Conservation (phyloP, 495 filamentous ascomycete species). For the Daldinia childiae region DNA sequence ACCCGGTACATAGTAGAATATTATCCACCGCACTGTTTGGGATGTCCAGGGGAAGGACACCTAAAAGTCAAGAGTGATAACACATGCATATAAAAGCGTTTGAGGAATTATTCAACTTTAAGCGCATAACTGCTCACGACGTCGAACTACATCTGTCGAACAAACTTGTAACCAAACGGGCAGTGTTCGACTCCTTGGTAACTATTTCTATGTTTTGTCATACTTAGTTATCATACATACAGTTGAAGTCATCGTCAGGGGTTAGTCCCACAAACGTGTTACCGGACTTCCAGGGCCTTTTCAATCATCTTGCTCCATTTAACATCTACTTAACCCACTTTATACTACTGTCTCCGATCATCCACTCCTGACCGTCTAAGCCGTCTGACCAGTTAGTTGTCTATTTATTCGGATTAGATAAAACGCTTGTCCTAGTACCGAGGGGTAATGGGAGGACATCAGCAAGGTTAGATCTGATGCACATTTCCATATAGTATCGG, state of each 20-base stretch:
- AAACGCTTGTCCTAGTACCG: conserved; percentile 7
- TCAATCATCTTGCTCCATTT: conserved; percentile 25
- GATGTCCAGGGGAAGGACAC: background rate
- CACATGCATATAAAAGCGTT: background rate
- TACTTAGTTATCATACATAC: conserved; percentile 4
- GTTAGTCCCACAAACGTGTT: conserved; percentile 25
- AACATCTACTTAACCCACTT: conserved; percentile 3
- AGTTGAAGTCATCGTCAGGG: conserved; percentile 37
- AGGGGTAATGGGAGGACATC: conserved; percentile 7
- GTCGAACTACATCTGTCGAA: background rate
- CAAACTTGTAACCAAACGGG: background rate
- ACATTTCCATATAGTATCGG: background rate
- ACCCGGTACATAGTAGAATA: background rate
- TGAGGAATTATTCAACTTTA: background rate
- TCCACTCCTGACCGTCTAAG: conserved; percentile 14
- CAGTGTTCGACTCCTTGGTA: background rate
- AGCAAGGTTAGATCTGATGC: conserved; percentile 4
- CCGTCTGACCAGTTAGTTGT: background rate
- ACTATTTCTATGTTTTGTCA: conserved; percentile 6
- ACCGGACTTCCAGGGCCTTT: conserved; percentile 4
- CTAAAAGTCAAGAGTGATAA: background rate
- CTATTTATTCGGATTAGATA: conserved; percentile 10
- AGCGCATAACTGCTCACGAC: background rate
- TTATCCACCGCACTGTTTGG: background rate
- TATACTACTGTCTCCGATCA: conserved; percentile 5